A percentile compares a stretch with the other conserved stretches of the same genome.
Evolutionary conservation across 1,284 basidiomycete species (phyloP).

Genomic region (Trichosporon ovoides): DNA sequence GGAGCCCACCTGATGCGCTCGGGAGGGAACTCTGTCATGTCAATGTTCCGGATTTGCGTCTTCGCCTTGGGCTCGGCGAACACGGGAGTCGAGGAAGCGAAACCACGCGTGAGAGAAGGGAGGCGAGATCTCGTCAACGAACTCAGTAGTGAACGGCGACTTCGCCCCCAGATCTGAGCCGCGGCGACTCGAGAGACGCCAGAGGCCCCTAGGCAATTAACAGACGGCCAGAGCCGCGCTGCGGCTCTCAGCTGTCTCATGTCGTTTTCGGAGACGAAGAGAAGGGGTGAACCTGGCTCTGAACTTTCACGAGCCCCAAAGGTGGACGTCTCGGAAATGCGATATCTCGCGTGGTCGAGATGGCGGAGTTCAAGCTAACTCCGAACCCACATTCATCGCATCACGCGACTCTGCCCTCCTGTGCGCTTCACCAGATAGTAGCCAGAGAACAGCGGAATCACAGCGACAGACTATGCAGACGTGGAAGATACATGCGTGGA

Average conservation of each 20-base stretch:
- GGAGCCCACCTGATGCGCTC: constrained; percentile 65
- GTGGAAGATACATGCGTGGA: too few species aligned
- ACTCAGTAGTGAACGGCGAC: neutral
- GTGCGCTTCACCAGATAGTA: neutral
- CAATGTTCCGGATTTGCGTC: constrained; percentile 35
- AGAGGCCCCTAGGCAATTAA: too few species aligned
- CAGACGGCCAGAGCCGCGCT: neutral
- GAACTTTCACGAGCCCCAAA: neutral
- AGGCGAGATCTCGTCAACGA: neutral
- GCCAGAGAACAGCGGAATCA: too few species aligned
- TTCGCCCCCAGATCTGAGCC: neutral
- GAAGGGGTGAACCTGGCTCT: neutral
- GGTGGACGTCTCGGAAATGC: neutral
- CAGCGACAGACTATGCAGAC: too few species aligned
- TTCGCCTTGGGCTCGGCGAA: constrained; percentile 7
- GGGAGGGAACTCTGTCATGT: constrained; percentile 66
- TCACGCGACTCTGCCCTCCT: neutral
- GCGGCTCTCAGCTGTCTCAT: constrained; percentile 15
- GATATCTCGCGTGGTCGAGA: constrained; percentile 3
- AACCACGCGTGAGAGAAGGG: constrained; percentile 7
- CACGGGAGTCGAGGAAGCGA: constrained; percentile 3
- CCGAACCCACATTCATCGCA: neutral
- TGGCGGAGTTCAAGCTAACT: neutral
- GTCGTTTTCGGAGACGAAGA: neutral
- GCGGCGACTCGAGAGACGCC: neutral